A percentile compares a stretch with the other conserved stretches of the same genome.
Conservation (phyloP, 23 red algal species). For the Gracilaria vermiculophylla region DNA sequence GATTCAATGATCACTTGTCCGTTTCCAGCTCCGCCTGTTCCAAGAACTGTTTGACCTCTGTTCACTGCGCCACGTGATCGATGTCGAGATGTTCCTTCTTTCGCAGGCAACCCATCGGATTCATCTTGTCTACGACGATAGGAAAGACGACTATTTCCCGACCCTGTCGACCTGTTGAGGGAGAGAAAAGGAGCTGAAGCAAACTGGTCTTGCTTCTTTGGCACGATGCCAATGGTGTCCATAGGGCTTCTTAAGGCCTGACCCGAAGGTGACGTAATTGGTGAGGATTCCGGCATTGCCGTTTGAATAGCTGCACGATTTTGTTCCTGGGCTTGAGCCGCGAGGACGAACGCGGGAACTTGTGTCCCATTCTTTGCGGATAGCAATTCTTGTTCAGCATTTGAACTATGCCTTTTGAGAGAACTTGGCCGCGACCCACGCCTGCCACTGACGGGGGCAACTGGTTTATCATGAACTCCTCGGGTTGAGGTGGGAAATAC, state of each 20-base stretch:
- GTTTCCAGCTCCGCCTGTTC: background rate
- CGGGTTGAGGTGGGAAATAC: conserved; percentile 34
- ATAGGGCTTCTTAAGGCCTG: conserved; percentile 1
- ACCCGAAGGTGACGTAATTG: conserved; percentile 32
- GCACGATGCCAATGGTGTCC: background rate
- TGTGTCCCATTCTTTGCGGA: conserved; percentile 12
- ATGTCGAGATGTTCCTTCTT: background rate
- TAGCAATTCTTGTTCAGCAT: conserved; percentile 48
- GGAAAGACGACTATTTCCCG: background rate
- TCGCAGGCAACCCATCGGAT: background rate
- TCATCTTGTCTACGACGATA: background rate
- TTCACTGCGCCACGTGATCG: background rate
- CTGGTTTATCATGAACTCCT: conserved; percentile 32
- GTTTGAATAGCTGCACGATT: conserved; percentile 12
- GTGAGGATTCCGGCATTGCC: conserved; percentile 18
- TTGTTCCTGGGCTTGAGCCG: conserved; percentile 53
- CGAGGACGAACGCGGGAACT: conserved; percentile 33
- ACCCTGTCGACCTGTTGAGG: background rate
- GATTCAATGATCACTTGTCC: background rate
- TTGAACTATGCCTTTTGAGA: conserved; percentile 44
- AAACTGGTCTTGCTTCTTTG: background rate
- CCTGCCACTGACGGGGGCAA: background rate
- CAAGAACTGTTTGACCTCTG: conserved; percentile 12
- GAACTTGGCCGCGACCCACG: conserved; percentile 45
- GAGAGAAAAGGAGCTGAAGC: conserved; percentile 1